Conservation (phyloP, 1,284 basidiomycete species). For the Naganishia cerealis region DNA sequence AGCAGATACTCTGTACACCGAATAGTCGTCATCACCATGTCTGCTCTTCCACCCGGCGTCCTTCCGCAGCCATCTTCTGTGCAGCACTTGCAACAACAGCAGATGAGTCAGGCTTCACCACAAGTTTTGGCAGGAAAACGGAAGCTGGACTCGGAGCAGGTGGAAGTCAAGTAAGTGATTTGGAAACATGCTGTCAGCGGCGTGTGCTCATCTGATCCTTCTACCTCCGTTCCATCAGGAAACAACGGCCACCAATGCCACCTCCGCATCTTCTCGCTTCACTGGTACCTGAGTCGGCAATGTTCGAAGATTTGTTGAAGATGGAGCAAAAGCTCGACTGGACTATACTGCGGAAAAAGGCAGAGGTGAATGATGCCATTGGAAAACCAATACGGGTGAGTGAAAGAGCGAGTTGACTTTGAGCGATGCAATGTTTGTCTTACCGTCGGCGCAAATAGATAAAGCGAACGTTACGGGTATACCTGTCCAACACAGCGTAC, state of each 20-base stretch:
- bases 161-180: slow-evolving; percentile 7
- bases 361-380: slow-evolving; percentile 82
- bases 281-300: slow-evolving; percentile 70
- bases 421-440: background rate
- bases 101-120: slow-evolving; percentile 16
- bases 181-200: background rate
- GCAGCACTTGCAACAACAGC: slow-evolving; percentile 24
- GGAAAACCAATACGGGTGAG: slow-evolving; percentile 54
- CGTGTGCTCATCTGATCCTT: background rate
- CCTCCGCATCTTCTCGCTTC: slow-evolving; percentile 51
- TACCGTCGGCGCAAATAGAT: slow-evolving; percentile 63
- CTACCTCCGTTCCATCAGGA: slow-evolving; percentile 2
- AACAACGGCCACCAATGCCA: slow-evolving; percentile 40
- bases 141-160: slow-evolving; percentile 24
- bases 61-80: slow-evolving; percentile 19
- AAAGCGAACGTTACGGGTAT: slow-evolving; percentile 80
- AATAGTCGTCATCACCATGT: background rate
- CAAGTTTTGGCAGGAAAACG: slow-evolving; percentile 20
- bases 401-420: background rate
- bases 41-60: slow-evolving; percentile 11
- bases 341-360: slow-evolving; percentile 86
- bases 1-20: no score
- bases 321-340: slow-evolving; percentile 92
- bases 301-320: slow-evolving; percentile 81
- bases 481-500: slow-evolving; percentile 82